A percentile compares a stretch with the other conserved stretches of the same genome.
Evolutionary conservation across 78 protist genomes (phyloP).

Genomic region (Monocercomonoides exilis): DNA sequence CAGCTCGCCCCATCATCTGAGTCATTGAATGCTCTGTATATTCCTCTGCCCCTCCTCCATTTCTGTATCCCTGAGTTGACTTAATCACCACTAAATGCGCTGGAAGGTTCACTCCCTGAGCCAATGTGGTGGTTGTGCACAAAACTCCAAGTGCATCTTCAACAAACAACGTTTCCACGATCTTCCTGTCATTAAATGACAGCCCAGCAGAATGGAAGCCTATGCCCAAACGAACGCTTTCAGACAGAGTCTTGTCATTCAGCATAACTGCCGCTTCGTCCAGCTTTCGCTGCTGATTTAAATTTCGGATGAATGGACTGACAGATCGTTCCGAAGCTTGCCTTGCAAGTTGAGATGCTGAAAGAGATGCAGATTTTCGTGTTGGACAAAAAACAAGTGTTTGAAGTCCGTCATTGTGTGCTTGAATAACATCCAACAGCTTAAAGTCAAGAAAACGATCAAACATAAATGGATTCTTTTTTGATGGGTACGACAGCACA

Average conservation of each 20-base stretch:
- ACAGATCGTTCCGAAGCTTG: background rate
- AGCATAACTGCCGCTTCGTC: background rate
- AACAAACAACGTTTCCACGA: constrained; percentile 26
- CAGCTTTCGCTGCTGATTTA: background rate
- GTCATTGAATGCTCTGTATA: background rate
- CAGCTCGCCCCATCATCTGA: constrained; percentile 48
- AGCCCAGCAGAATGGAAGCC: constrained; percentile 47
- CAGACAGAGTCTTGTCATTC: background rate
- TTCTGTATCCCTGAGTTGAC: constrained; percentile 21
- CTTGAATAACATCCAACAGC: constrained; percentile 13
- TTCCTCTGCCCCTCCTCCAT: constrained; percentile 12
- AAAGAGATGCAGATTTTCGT: constrained; percentile 14
- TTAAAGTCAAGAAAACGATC: constrained; percentile 34
- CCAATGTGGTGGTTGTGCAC: constrained; percentile 46
- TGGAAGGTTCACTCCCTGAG: constrained; percentile 56
- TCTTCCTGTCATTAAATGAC: background rate
- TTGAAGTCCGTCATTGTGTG: constrained; percentile 22
- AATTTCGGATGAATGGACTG: constrained; percentile 9
- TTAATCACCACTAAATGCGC: constrained; percentile 47
- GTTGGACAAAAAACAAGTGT: constrained; percentile 47
- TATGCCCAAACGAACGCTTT: constrained; percentile 10
- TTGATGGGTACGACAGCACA: constrained; percentile 13
- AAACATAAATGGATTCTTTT: constrained; percentile 22
- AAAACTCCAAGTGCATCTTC: constrained; percentile 1
- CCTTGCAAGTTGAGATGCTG: background rate